These are phyloP conservation scores for Ustilago shanxiensis DNA, from an alignment of 1,284 basidiomycete species.

Conservation along the genomic window DNA sequence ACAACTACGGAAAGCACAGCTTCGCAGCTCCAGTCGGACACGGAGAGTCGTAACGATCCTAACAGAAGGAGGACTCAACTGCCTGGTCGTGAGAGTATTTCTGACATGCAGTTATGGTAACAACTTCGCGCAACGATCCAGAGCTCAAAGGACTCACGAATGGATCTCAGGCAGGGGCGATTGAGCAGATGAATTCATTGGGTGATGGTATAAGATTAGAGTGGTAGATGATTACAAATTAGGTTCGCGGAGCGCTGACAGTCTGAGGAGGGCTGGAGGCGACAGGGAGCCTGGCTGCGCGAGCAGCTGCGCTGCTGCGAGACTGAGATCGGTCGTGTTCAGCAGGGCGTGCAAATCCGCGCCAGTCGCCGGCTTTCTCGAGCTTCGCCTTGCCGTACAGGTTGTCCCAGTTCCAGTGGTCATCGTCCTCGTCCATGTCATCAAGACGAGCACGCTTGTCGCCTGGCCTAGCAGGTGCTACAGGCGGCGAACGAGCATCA, in stretches of 20 bases:
- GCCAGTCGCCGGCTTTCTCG: constrained; percentile 52
- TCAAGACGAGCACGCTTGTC: constrained; percentile 44
- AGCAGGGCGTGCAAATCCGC: constrained; percentile 46
- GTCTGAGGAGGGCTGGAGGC: constrained; percentile 24
- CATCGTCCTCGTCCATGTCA: constrained; percentile 53
- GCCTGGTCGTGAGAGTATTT: too few relatives aligned
- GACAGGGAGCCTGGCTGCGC: constrained; percentile 8
- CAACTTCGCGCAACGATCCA: too few relatives aligned
- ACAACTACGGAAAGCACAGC: too few relatives aligned
- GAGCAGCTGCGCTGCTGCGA: constrained; percentile 17
- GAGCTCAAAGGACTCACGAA: too few relatives aligned
- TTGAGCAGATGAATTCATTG: neutral
- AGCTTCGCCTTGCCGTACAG: constrained; percentile 50
- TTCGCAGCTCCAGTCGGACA: too few relatives aligned
- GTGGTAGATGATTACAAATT: neutral
- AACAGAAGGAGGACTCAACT: too few relatives aligned
- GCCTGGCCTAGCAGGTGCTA: constrained; percentile 9
- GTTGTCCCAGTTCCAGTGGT: constrained; percentile 54
- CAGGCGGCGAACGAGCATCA: constrained; percentile 39
- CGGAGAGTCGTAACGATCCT: too few relatives aligned
- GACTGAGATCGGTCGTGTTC: constrained; percentile 34
- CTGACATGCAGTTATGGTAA: too few relatives aligned
- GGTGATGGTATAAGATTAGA: constrained; percentile 8
- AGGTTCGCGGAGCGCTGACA: constrained; percentile 38
- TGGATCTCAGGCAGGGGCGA: too few relatives aligned